phyloP scores from a whole-genome alignment of 139 green algal species.

The Chlamydomonas schloesseri region DNA sequence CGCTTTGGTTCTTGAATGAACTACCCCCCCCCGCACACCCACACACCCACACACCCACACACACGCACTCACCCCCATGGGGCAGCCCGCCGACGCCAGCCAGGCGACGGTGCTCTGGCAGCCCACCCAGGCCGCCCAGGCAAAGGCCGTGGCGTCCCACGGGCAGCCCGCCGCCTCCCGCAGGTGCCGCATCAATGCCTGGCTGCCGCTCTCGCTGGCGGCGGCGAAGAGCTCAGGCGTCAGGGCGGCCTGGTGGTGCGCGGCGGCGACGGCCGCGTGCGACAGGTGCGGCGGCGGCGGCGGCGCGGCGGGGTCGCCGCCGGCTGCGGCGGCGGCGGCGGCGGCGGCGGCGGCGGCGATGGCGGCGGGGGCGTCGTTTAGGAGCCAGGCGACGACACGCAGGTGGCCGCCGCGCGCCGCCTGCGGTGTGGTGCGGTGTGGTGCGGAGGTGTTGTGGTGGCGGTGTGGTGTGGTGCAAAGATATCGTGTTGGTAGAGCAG shows the following conservation, averaged over 20 bases:
- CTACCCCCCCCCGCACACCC: neutral
- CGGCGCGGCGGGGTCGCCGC: no score
- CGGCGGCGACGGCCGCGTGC: neutral
- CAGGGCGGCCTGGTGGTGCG: neutral
- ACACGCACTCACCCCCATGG: constrained; percentile 6
- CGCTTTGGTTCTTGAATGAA: no score
- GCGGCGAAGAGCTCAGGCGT: neutral
- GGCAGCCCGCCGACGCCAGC: constrained; percentile 10
- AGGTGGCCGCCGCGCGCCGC: constrained; percentile 15
- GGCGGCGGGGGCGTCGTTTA: no score
- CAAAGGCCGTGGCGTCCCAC: neutral
- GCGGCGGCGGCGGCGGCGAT: no score
- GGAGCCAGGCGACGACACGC: neutral
- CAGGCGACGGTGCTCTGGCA: constrained; percentile 1
- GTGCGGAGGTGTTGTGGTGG: no score
- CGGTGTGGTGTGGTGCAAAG: no score
- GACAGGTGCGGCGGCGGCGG: no score
- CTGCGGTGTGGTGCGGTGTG: no score
- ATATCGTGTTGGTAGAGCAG: no score
- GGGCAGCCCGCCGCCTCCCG: neutral
- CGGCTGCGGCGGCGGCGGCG: no score
- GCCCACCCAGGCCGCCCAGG: neutral
- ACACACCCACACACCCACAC: no score
- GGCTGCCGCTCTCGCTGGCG: neutral
- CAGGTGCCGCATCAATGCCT: neutral